Conservation (phyloP, 176 grass and related monocot species). For the Oryza meyeriana region DNA sequence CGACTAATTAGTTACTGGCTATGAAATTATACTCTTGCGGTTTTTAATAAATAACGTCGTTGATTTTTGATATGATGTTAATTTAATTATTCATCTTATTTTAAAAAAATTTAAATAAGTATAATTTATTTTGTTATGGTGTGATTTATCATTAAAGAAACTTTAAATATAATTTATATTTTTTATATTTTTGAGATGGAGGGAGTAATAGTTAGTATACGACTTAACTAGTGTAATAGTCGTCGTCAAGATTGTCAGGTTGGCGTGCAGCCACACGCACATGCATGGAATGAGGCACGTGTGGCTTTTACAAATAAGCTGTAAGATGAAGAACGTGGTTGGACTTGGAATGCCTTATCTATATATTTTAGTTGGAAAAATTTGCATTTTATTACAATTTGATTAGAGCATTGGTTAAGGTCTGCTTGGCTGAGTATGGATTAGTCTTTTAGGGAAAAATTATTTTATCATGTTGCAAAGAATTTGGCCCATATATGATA, state of each 20-base stretch:
- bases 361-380: neutral
- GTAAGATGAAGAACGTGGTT: neutral
- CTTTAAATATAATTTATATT: too few relatives aligned
- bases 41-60: too few relatives aligned
- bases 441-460: neutral
- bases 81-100: too few relatives aligned
- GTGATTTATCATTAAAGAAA: too few relatives aligned
- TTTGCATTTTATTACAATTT: neutral
- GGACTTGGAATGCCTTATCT: neutral
- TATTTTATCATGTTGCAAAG: neutral
- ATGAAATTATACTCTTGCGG: too few relatives aligned
- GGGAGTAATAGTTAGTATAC: too few relatives aligned
- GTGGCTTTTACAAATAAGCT: neutral
- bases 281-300: neutral
- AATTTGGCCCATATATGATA: neutral
- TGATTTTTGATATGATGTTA: too few relatives aligned
- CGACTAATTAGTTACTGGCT: neutral
- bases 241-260: neutral
- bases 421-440: neutral
- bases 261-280: neutral
- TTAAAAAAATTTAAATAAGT: too few relatives aligned
- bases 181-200: too few relatives aligned
- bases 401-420: neutral
- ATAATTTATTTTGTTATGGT: too few relatives aligned
- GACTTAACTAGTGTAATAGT: neutral